Percentiles rank a stretch among this genome's conserved stretches.
Conservation (phyloP, 2,329 filamentous ascomycete genomes). For the Aspergillus vadensis region DNA sequence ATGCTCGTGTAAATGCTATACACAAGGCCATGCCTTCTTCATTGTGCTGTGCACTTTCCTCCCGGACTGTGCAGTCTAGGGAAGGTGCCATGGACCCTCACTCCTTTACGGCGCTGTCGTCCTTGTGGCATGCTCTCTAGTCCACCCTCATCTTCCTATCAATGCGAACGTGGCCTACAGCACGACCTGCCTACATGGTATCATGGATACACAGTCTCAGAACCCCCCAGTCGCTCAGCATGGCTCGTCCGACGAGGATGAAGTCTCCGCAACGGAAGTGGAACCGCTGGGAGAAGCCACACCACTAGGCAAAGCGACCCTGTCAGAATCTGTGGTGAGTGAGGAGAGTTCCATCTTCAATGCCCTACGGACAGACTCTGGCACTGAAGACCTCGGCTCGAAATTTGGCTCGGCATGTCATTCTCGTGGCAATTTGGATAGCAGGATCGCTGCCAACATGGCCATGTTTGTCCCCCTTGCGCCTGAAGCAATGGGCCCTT, state of each 20-base stretch:
- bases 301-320: constrained; percentile 8
- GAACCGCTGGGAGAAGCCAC: not conserved
- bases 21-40: not conserved
- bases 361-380: constrained; percentile 36
- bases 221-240: not conserved
- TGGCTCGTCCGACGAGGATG: not conserved
- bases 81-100: constrained; percentile 10
- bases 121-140: not conserved
- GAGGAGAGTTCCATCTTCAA: constrained; percentile 43
- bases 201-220: not conserved
- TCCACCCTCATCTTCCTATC: not conserved
- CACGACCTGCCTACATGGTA: not conserved
- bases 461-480: constrained; percentile 31
- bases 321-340: constrained; percentile 34
- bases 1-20: too few relatives aligned
- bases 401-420: constrained; percentile 10
- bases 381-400: constrained; percentile 22
- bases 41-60: not conserved
- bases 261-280: not conserved
- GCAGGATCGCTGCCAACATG: constrained; percentile 29
- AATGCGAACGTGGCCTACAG: not conserved
- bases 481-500: constrained; percentile 6
- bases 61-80: not conserved
- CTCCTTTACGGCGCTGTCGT: not conserved
- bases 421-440: constrained; percentile 23